Base-by-base conservation (phyloP, 768 basidiomycete genomes). In the Pisolithus sp. region DNA sequence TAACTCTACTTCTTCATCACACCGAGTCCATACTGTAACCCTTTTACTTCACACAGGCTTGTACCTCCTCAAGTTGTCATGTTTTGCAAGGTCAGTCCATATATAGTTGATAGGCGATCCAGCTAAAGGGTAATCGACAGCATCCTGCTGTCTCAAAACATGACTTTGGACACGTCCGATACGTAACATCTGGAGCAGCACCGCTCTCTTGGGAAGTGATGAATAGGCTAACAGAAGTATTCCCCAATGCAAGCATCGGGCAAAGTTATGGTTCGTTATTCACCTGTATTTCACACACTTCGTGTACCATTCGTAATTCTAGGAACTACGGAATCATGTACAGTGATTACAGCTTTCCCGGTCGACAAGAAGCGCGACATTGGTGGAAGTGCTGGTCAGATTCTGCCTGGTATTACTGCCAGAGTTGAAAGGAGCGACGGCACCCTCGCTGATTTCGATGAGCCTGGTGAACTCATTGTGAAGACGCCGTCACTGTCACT, bases 311-410 rank as follows among this genome's bases (percentile, higher is more conserved):
- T 34, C 10, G 7, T 7, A 5, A 15, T 10, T 23, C 18, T 43
- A 83, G 83, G 85, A 20, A 73, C 83, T 53, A 86, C 85, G 4
- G 85, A 86, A 63, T 80, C 82, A 3, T 74, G 72, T 52, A 78
- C 81, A 0, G 74, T 79, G 0, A 61, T 85, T 49, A 66, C 74
- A 12, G 71, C 78, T 50, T 62, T 79, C 54, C 74, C 74, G 26
- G 67, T 68, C 60, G 46, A 72, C 68, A 58, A 73, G 67, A 59
- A 62, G 75, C 55, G 77, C 72, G 53, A 78, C 71, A 2, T 69
- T 31, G 69, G 76, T 30, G 84, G 84, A 12, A 75, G 78, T 57
- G 76, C 76, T 0, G 85, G 85, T 7, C 74, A 72, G 54, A 60
- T 88, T 20, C 52, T 85, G 17, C 80, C 83, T 2, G 85, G 85